Evolutionary conservation across 345 rosid genomes (phyloP), one percentile per base, ranked within the genome.

Genomic region (Aethionema arabicum): DNA sequence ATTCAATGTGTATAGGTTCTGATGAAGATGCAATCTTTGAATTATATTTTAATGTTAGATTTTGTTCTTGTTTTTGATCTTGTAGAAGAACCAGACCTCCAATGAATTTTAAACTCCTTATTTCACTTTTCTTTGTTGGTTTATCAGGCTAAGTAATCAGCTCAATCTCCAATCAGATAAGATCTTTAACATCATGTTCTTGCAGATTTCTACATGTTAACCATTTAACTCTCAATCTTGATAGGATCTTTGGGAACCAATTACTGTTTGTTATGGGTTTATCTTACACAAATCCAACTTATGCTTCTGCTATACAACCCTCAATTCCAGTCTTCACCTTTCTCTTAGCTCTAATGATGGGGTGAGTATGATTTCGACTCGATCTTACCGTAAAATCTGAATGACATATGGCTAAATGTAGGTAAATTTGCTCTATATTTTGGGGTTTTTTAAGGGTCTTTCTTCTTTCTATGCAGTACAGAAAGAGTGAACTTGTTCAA

Each of bases 231-330:
- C 41, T 69, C 40, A 53, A 48, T 67, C 72, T 74, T 52, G 56
- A 69, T 77, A 92, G 99, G 90, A 83, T 92, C 57, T 92, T 92
- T 74, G 97, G 96, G 65, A 92, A 89, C 78, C 99, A 92, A 77
- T 83, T 92, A 53, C 60, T 92, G 16, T 92, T 92, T 85, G 91
- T 92, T 45, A 42, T 92, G 64, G 99, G 99, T 78, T 87, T 92
- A 63, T 79, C 85, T 52, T 87, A 89, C 76, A 92, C 97, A 13
- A 92, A 84, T 87, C 99, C 99, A 66, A 85, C 96, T 43, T 87
- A 87, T 66, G 98, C 98, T 4, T 93, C 98, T 70, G 97, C 97
- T 35, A 84, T 75, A 71, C 98, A 92, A 73, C 98, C 98, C 65
- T 74, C 98, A 0, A 89, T 92, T 59, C 98, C 98, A 33, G 97